These are phyloP conservation scores for Leccinum fuscescens DNA, from an alignment of 1,284 basidiomycete genomes.

Conservation along the genomic window DNA sequence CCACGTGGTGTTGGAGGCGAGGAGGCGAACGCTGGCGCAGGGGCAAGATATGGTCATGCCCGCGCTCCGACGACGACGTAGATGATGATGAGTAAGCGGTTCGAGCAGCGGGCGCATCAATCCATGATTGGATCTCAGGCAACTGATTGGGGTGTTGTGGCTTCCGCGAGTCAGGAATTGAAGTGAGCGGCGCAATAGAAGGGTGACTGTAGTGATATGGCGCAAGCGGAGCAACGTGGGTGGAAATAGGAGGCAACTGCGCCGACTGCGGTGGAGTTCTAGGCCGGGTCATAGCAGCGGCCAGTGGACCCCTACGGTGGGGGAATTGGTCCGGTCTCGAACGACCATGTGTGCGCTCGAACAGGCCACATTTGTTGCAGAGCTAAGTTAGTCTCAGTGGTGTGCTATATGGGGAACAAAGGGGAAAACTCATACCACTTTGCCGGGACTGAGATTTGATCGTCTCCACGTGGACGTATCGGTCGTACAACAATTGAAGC, in stretches of 20 bases:
- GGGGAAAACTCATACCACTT: constrained; percentile 58
- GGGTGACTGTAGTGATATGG: constrained; percentile 50
- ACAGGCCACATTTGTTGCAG: constrained; percentile 85
- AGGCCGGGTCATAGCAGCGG: constrained; percentile 36
- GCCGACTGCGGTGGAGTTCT: constrained; percentile 40
- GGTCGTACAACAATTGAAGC: constrained; percentile 82
- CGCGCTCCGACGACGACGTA: constrained; percentile 24
- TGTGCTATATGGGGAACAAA: constrained; percentile 3
- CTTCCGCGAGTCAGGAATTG: constrained; percentile 35
- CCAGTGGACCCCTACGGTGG: constrained; percentile 70
- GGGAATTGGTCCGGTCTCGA: constrained; percentile 79
- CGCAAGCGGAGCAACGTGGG: constrained; percentile 36
- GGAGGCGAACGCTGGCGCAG: constrained; percentile 34
- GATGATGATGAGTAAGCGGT: constrained; percentile 27
- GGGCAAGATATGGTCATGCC: constrained; percentile 30
- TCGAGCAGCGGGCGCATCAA: constrained; percentile 33
- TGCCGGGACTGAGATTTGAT: constrained; percentile 73
- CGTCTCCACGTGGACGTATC: constrained; percentile 81
- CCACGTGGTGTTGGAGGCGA: constrained; percentile 34
- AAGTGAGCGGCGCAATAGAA: constrained; percentile 45
- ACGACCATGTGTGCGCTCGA: constrained; percentile 78
- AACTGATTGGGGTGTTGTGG: constrained; percentile 34
- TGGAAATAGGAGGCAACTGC: constrained; percentile 38
- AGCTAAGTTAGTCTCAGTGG: constrained; percentile 44
- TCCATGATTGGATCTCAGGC: constrained; percentile 37